A percentile compares a stretch with the other conserved stretches of the same genome.
phyloP scores from a whole-genome alignment of 192 early-diverging fungal species.

The Allomyces arbusculus region DNA sequence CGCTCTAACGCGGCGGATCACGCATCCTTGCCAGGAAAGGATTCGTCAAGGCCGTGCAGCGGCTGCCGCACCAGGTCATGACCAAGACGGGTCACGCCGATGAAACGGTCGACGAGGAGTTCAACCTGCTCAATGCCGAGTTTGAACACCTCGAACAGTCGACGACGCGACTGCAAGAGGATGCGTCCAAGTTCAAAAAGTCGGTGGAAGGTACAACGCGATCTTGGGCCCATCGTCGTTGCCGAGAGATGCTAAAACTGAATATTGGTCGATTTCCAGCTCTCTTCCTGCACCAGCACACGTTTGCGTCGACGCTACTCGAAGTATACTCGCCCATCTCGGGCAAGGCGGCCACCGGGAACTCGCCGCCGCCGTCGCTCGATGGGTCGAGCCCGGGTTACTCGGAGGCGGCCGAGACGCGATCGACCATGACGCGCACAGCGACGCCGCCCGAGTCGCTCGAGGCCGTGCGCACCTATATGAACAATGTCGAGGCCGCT shows the following conservation, averaged over 20 bases:
- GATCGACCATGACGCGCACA: neutral
- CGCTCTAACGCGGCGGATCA: neutral
- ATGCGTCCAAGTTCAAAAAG: constrained; percentile 19
- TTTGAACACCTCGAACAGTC: constrained; percentile 38
- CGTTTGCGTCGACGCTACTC: constrained; percentile 30
- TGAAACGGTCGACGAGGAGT: constrained; percentile 45
- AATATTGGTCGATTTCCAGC: neutral
- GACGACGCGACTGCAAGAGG: constrained; percentile 33
- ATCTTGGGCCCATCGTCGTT: constrained; percentile 2
- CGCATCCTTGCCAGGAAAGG: constrained; percentile 27
- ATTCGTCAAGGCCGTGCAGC: constrained; percentile 53
- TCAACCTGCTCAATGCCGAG: constrained; percentile 28
- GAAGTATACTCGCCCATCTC: constrained; percentile 33
- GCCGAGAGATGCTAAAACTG: constrained; percentile 18
- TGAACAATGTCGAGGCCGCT: constrained; percentile 25
- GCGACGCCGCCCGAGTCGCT: constrained; percentile 7
- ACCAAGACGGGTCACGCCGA: constrained; percentile 34
- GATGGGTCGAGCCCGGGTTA: constrained; percentile 12
- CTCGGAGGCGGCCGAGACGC: neutral
- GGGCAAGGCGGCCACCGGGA: constrained; percentile 14
- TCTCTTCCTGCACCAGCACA: constrained; percentile 36
- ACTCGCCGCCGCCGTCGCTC: constrained; percentile 19
- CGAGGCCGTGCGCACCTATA: constrained; percentile 6
- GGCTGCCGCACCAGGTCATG: constrained; percentile 56
- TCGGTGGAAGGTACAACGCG: constrained; percentile 6